Evolutionary conservation across 140 eudicot species (phyloP).

Genomic region (Ambrosia hybrid): DNA sequence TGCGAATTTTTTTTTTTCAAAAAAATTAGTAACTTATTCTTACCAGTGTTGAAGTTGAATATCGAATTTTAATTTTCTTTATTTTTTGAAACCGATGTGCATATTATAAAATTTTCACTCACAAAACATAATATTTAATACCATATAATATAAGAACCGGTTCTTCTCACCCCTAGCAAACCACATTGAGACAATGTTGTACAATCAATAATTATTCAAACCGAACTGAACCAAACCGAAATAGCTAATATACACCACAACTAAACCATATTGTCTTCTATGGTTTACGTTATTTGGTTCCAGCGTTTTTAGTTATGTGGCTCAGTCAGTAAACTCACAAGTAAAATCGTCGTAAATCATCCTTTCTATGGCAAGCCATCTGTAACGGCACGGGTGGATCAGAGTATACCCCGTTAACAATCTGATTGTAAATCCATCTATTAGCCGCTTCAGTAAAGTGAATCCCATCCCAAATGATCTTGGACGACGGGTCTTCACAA

Average conservation of each 20-base stretch:
- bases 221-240: too few species aligned
- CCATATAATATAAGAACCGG: too few species aligned
- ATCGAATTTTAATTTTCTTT: too few species aligned
- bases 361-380: conserved; percentile 43
- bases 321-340: background rate
- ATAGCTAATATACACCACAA: background rate
- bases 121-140: too few species aligned
- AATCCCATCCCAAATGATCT: conserved; percentile 64
- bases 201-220: too few species aligned
- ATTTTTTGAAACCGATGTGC: too few species aligned
- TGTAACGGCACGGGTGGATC: conserved; percentile 63
- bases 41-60: too few species aligned
- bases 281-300: background rate
- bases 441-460: conserved; percentile 85
- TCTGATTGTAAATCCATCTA: conserved; percentile 60
- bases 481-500: conserved; percentile 57
- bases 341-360: background rate
- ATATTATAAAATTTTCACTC: too few species aligned
- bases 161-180: too few species aligned
- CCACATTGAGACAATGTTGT: too few species aligned
- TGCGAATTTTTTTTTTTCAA: too few species aligned
- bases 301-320: background rate
- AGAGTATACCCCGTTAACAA: conserved; percentile 52
- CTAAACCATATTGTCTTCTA: background rate
- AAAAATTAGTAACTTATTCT: too few species aligned